These are phyloP conservation scores for Saccharomycopsis sp. DNA, from an alignment of 805 yeast genomes.

Conservation along the genomic window DNA sequence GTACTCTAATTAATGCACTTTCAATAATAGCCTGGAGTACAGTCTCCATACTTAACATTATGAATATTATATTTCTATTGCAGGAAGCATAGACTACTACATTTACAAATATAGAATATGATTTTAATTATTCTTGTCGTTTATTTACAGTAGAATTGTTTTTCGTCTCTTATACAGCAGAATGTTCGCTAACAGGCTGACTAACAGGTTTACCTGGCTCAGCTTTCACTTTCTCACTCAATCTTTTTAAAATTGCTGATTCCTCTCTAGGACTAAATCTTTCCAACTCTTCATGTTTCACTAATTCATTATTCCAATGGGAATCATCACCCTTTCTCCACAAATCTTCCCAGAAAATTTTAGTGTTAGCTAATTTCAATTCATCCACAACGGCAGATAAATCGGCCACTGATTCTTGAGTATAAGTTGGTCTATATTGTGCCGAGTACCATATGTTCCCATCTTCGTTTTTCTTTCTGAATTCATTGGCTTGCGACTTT, in stretches of 20 bases:
- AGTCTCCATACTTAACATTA: slow-evolving; percentile 51
- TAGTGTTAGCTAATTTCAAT: slow-evolving; percentile 36
- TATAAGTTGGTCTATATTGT: slow-evolving; percentile 82
- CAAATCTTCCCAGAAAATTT: slow-evolving; percentile 72
- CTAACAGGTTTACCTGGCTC: slow-evolving; percentile 20
- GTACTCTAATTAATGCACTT: slow-evolving; percentile 39
- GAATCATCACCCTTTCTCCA: slow-evolving; percentile 82
- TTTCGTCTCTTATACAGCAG: not conserved
- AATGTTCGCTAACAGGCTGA: not conserved
- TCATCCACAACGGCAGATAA: slow-evolving; percentile 63
- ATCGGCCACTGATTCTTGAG: slow-evolving; percentile 91
- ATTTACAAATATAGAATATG: too few species aligned
- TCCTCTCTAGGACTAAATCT: slow-evolving; percentile 59
- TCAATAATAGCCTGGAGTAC: slow-evolving; percentile 62
- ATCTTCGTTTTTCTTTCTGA: slow-evolving; percentile 66
- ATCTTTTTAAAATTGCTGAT: slow-evolving; percentile 54
- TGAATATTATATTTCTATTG: slow-evolving; percentile 15
- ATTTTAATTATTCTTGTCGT: not conserved
- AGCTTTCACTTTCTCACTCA: slow-evolving; percentile 31
- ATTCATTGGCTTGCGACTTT: slow-evolving; percentile 50
- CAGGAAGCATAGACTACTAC: not conserved
- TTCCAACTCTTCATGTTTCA: slow-evolving; percentile 55
- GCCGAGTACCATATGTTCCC: slow-evolving; percentile 84
- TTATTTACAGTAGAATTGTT: not conserved
- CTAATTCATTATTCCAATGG: slow-evolving; percentile 58